Evolutionary conservation across 441 rosid species (phyloP), one percentile per base, ranked within the genome.

Genomic region (Cnidoscolus chayamansa): DNA sequence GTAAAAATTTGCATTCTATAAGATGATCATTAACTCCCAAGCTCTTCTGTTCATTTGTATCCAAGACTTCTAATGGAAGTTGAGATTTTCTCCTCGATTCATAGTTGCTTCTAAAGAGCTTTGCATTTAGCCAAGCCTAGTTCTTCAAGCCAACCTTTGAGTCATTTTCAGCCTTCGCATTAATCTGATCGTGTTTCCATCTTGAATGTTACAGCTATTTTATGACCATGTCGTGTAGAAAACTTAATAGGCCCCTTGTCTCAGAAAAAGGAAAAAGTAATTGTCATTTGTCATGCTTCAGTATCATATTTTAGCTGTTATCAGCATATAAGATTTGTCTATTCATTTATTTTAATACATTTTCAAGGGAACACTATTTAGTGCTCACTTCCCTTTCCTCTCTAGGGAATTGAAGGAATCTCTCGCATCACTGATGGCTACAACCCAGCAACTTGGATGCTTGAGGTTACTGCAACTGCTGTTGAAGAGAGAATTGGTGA

Each of bases 361-460:
- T 3, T 7, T 47, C 40, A 4, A 31, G 3, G 59, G 47, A 2
- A 49, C 40, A 9, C 15, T 30, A 0, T 17, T 11, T 10, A 11
- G 13, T 35, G 13, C 20, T 68, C 16, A 48, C 15, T 0, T 59
- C 35, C 40, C 50, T 43, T 67, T 50, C 20, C 59, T 59, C 60
- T 67, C 15, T 40, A 74, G 77, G 61, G 58, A 58, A 17, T 67
- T 37, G 3, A 11, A 13, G 77, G 67, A 50, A 49, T 74, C 60
- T 30, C 77, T 67, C 72, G 17, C 16, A 67, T 67, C 40, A 50
- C 77, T 35, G 65, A 74, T 5, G 93, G 93, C 7, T 86, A 86
- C 72, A 90, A 91, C 57, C 96, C 96, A 2, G 98, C 98, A 67
- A 90, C 94, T 2, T 90, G 98, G 98, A 90, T 91, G 98, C 84